A percentile compares a stretch with the other conserved stretches of the same genome.
These are phyloP conservation scores for Chalciporus pseudorubinellus DNA, from an alignment of 768 basidiomycete genomes.

Conservation along the genomic window DNA sequence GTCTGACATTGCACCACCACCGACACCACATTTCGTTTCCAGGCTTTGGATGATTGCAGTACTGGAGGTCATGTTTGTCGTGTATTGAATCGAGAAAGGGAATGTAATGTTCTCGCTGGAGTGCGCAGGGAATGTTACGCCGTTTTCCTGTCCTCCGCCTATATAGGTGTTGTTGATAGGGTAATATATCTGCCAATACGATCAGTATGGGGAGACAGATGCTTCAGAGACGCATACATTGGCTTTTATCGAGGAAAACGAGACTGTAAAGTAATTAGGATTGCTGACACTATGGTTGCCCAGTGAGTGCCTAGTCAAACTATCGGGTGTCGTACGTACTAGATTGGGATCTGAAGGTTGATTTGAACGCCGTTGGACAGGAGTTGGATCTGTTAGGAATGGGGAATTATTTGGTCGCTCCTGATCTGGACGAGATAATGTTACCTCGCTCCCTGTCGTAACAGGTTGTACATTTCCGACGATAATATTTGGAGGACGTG, in stretches of 20 bases:
- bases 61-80: conserved; percentile 49
- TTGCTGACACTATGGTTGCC: conserved; percentile 60
- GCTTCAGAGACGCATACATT: conserved; percentile 39
- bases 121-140: conserved; percentile 49
- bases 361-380: conserved; percentile 47
- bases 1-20: conserved; percentile 42
- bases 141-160: conserved; percentile 55
- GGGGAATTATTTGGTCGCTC: conserved; percentile 17
- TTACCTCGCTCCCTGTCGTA: conserved; percentile 45
- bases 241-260: conserved; percentile 61
- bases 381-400: conserved; percentile 35
- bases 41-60: conserved; percentile 58
- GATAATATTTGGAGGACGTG: conserved; percentile 65
- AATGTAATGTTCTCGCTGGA: conserved; percentile 67
- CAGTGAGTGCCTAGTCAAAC: conserved; percentile 3
- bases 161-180: conserved; percentile 70
- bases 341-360: conserved; percentile 63
- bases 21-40: conserved; percentile 57
- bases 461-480: conserved; percentile 49
- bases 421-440: conserved; percentile 11
- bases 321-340: conserved; percentile 41
- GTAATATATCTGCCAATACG: conserved; percentile 56
- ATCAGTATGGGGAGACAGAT: conserved; percentile 3
- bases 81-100: conserved; percentile 70
- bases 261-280: conserved; percentile 76